Conservation (phyloP, 2,329 filamentous ascomycete species). For the Dothistroma pini region DNA sequence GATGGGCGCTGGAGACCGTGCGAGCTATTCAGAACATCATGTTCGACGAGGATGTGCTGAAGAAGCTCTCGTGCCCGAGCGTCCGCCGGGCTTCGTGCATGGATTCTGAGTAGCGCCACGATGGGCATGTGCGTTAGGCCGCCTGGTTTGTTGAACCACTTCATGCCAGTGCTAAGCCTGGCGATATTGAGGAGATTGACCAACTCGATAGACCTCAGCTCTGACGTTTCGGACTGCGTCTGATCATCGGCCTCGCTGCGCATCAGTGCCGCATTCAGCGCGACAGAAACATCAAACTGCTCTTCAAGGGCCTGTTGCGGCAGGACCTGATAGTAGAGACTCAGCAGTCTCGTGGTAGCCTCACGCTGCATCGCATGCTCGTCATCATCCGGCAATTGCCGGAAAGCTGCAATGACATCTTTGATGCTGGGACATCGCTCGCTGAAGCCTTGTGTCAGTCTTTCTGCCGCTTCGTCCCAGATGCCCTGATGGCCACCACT, state of each 20-base stretch:
- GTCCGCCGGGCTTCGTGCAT: conserved; percentile 42
- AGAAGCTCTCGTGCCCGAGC: conserved; percentile 33
- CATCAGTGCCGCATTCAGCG: conserved; percentile 66
- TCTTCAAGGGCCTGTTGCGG: conserved; percentile 76
- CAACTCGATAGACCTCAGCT: conserved; percentile 66
- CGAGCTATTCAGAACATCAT: conserved; percentile 58
- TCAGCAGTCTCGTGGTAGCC: conserved; percentile 71
- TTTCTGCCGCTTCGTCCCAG: conserved; percentile 67
- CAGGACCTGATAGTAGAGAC: conserved; percentile 78
- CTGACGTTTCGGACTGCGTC: conserved; percentile 33
- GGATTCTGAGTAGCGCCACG: conserved; percentile 63
- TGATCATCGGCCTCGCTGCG: conserved; percentile 36
- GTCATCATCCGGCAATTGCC: conserved; percentile 63
- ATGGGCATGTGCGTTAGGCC: conserved; percentile 65
- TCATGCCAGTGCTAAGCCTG: conserved; percentile 74
- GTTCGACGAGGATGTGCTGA: conserved; percentile 56
- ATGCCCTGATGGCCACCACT: conserved; percentile 44
- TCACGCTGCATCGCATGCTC: conserved; percentile 65
- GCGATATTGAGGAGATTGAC: conserved; percentile 80
- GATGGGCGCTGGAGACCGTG: conserved; percentile 30
- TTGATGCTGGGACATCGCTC: conserved; percentile 77
- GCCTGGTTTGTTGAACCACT: conserved; percentile 78
- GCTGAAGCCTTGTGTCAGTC: conserved; percentile 70
- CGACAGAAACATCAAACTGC: conserved; percentile 81
- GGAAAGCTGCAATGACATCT: conserved; percentile 71